Evolutionary conservation across 768 basidiomycete species (phyloP).

Genomic region (Rhizopogon salebrosus): DNA sequence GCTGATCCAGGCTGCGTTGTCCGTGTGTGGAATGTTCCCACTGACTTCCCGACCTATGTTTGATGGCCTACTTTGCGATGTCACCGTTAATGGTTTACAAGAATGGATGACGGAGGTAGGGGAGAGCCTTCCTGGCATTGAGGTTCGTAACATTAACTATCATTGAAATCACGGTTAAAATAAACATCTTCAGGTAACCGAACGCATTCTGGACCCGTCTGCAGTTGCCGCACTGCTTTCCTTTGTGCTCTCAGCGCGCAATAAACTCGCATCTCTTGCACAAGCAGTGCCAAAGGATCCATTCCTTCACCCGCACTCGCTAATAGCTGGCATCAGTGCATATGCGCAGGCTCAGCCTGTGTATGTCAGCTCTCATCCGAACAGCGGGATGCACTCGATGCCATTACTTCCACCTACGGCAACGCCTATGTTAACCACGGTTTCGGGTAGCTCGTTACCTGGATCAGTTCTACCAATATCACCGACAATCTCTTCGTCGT

Average conservation of each 20-base stretch:
- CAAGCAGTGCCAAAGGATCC: conserved; percentile 66
- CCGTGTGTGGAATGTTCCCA: conserved; percentile 65
- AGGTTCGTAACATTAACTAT: conserved; percentile 32
- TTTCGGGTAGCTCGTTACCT: conserved; percentile 10
- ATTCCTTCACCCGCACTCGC: conserved; percentile 62
- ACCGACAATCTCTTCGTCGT: conserved; percentile 14
- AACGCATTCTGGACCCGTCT: conserved; percentile 68
- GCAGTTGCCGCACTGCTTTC: conserved; percentile 69
- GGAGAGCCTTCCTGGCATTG: conserved; percentile 52
- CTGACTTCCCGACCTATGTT: conserved; percentile 18
- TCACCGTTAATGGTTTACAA: conserved; percentile 65
- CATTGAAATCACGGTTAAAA: conserved; percentile 1
- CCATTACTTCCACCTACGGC: conserved; percentile 26
- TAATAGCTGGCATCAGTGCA: conserved; percentile 43
- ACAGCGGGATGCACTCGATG: conserved; percentile 11
- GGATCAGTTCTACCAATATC: conserved; percentile 10
- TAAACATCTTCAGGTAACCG: conserved; percentile 45
- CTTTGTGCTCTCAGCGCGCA: conserved; percentile 60
- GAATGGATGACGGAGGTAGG: conserved; percentile 67
- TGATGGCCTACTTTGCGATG: conserved; percentile 76
- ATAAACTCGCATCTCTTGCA: conserved; percentile 56
- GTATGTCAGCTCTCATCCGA: neutral
- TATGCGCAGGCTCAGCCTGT: conserved; percentile 18
- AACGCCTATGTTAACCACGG: conserved; percentile 9
- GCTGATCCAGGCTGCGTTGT: conserved; percentile 65